Percentiles rank a stretch among this genome's conserved stretches.
phyloP scores from a whole-genome alignment of 768 basidiomycete genomes.

The Trametes coccinea region DNA sequence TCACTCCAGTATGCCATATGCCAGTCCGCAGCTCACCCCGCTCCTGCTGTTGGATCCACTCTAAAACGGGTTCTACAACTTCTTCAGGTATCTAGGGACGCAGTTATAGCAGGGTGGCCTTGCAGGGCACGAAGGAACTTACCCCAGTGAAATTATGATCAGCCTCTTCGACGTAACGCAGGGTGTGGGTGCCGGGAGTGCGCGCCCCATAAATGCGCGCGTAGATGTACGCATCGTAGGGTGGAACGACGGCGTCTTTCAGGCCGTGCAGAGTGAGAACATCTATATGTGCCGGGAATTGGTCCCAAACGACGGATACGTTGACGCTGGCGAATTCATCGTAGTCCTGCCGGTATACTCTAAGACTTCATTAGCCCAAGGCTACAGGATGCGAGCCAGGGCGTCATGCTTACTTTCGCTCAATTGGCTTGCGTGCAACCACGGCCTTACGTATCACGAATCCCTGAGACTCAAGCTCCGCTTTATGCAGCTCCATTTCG shows the following conservation, averaged over 20 bases:
- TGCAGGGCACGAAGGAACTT: slow-evolving; percentile 11
- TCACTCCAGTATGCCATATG: slow-evolving; percentile 59
- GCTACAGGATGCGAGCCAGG: background rate
- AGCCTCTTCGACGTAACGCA: slow-evolving; percentile 69
- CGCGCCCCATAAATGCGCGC: slow-evolving; percentile 58
- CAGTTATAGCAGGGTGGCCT: background rate
- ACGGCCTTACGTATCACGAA: slow-evolving; percentile 61
- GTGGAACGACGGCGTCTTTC: slow-evolving; percentile 63
- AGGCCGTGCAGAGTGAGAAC: slow-evolving; percentile 83
- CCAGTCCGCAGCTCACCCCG: slow-evolving; percentile 57
- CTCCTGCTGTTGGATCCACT: slow-evolving; percentile 60
- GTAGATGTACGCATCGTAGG: slow-evolving; percentile 76
- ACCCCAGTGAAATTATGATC: slow-evolving; percentile 79
- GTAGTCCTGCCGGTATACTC: slow-evolving; percentile 45
- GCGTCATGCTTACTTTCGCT: slow-evolving; percentile 26
- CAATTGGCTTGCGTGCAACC: slow-evolving; percentile 62
- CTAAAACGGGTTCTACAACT: slow-evolving; percentile 63
- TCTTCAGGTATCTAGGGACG: slow-evolving; percentile 55
- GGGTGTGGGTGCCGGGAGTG: slow-evolving; percentile 65
- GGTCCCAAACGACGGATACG: slow-evolving; percentile 63
- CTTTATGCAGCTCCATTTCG: slow-evolving; percentile 10
- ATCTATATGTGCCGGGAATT: slow-evolving; percentile 61
- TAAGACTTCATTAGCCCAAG: background rate
- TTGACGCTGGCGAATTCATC: slow-evolving; percentile 65
- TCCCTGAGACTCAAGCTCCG: slow-evolving; percentile 53